phyloP scores from a whole-genome alignment of 2,329 filamentous ascomycete genomes.

The Fusarium haematococcum region DNA sequence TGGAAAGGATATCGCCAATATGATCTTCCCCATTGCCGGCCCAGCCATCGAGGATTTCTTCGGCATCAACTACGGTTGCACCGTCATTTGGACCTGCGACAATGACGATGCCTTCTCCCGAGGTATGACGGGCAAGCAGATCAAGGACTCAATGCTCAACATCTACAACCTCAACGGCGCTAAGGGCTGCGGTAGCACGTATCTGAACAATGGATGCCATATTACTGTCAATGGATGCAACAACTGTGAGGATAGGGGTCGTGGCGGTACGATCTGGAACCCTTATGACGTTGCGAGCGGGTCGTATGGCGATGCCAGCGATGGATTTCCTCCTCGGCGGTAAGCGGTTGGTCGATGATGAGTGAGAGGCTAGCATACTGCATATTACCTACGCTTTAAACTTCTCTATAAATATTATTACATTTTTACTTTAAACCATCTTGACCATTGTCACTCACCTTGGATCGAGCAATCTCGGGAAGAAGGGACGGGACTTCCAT shows the following conservation, averaged over 20 bases:
- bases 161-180: constrained; percentile 18
- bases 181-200: constrained; percentile 17
- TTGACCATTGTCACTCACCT: not conserved
- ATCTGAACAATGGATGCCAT: constrained; percentile 11
- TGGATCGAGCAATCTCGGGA: not conserved
- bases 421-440: not conserved
- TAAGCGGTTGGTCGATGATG: not conserved
- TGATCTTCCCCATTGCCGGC: constrained; percentile 8
- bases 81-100: constrained; percentile 17
- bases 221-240: constrained; percentile 21
- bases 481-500: not conserved
- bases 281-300: constrained; percentile 2
- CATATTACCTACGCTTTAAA: not conserved
- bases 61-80: constrained; percentile 19
- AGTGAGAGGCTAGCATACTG: not conserved
- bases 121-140: constrained; percentile 24
- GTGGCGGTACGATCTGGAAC: not conserved
- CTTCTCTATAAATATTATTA: not conserved
- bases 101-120: constrained; percentile 11
- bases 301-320: constrained; percentile 3
- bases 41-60: constrained; percentile 5
- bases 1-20: constrained; percentile 8
- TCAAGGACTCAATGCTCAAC: constrained; percentile 19
- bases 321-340: constrained; percentile 10
- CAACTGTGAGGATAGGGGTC: constrained; percentile 12